Base-by-base conservation (phyloP, 345 rosid species). In the Cardamine chenopodiifolia region DNA sequence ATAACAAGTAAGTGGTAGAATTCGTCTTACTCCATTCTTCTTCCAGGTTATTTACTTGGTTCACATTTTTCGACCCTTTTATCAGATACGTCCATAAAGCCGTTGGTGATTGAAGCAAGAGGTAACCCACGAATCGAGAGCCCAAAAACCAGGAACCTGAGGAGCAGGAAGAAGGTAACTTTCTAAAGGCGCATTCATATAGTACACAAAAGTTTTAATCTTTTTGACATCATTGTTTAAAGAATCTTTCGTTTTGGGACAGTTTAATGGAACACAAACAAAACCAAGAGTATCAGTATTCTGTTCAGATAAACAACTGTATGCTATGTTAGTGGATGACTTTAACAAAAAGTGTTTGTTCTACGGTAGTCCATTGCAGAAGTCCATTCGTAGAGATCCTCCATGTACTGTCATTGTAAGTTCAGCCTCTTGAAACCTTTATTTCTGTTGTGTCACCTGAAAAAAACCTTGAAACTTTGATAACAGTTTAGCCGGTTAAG, bases 251-350 rank as follows among this genome's bases (percentile, higher is more conserved):
- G 39, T 56, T 70, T 59, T 54, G 61, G 1, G 7, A 57, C 65
- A 65, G 69, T 79, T 32, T 47, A 50, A 40, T 49, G 54, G 73
- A 73, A 87, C 93, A 34, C 76, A 83, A 17, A 69, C 71, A 52
- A 91, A 83, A 28, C 97, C 97, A 49, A 82, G 98, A 78, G 87
- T 91, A 11, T 91, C 97, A 4, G 97, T 94, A 18, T 94, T 94
- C 85, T 89, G 96, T 81, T 91, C 96, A 19, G 89, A 88, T 15
- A 88, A 90, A 53, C 98, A 94, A 71, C 79, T 94, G 23, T 91
- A 91, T 65, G 97, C 92, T 8, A 83, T 87, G 93, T 82, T 94
- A 78, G 92, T 94, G 1, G 98, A 94, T 81, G 97, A 91, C 69
- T 82, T 73, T 42, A 91, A 88, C 86, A 89, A 87, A 75, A 91